phyloP scores from a whole-genome alignment of 352 stramenopile genomes.

The Globisporangium perplexum region DNA sequence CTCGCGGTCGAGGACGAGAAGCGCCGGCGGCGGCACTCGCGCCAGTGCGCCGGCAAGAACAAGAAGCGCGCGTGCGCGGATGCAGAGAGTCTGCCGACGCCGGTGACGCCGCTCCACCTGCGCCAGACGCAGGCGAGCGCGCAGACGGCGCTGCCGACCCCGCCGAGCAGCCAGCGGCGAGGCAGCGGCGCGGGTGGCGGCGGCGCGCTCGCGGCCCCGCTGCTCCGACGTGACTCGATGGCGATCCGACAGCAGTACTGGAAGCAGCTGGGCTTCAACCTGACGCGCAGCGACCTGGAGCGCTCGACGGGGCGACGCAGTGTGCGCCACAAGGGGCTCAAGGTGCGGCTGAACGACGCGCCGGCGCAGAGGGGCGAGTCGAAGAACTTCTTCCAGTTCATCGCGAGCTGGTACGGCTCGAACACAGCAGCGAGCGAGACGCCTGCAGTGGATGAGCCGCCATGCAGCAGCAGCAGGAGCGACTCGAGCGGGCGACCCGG shows the following conservation, averaged over 20 bases:
- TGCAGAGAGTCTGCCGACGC: slow-evolving; percentile 51
- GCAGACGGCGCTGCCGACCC: slow-evolving; percentile 2
- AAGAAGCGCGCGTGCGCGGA: slow-evolving; percentile 41
- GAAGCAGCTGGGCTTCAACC: slow-evolving; percentile 78
- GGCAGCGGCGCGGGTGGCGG: background rate
- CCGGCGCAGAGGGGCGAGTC: slow-evolving; percentile 27
- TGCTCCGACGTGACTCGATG: slow-evolving; percentile 73
- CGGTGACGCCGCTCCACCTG: slow-evolving; percentile 24
- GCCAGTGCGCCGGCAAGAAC: slow-evolving; percentile 13
- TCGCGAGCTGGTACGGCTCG: slow-evolving; percentile 74
- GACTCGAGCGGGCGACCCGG: slow-evolving; percentile 4
- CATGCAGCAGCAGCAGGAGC: slow-evolving; percentile 5
- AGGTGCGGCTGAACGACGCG: slow-evolving; percentile 72
- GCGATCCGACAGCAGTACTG: slow-evolving; percentile 84
- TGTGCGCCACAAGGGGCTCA: slow-evolving; percentile 62
- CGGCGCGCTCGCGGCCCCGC: background rate
- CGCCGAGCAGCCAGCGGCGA: slow-evolving; percentile 9
- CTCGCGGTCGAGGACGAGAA: slow-evolving; percentile 75
- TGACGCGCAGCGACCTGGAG: slow-evolving; percentile 76
- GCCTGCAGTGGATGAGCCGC: too few relatives aligned
- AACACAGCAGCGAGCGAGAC: slow-evolving; percentile 12
- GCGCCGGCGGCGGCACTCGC: slow-evolving; percentile 43
- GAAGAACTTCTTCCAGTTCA: slow-evolving; percentile 78
- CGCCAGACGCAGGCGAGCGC: slow-evolving; percentile 6
- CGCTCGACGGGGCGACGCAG: slow-evolving; percentile 62